Conservation (phyloP, 306 rosid genomes). For the Castanospermum australe region DNA sequence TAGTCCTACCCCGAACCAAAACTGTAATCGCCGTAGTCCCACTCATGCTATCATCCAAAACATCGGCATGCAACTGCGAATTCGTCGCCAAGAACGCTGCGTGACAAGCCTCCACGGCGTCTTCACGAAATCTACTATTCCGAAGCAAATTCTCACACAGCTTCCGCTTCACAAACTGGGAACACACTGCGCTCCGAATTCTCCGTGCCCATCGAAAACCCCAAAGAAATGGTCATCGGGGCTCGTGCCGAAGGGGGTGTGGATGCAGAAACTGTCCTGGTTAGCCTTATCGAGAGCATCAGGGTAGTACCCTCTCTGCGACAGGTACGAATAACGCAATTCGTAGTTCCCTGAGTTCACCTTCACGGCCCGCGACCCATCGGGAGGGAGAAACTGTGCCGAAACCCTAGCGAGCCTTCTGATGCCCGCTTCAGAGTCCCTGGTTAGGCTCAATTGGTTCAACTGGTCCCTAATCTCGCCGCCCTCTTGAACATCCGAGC, state of each 20-base stretch:
- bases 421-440: constrained; percentile 81
- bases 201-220: constrained; percentile 96
- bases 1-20: constrained; percentile 76
- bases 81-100: constrained; percentile 67
- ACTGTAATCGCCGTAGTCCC: constrained; percentile 92
- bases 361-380: constrained; percentile 69
- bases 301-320: constrained; percentile 94
- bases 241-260: constrained; percentile 79
- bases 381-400: constrained; percentile 86
- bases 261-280: constrained; percentile 94
- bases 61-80: constrained; percentile 67
- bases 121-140: constrained; percentile 51
- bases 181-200: constrained; percentile 88
- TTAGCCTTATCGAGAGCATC: constrained; percentile 97
- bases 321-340: constrained; percentile 68
- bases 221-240: constrained; percentile 89
- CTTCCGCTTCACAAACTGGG: constrained; percentile 80
- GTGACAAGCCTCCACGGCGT: constrained; percentile 88
- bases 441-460: constrained; percentile 41
- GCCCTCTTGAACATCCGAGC: constrained; percentile 39
- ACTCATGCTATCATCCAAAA: constrained; percentile 91
- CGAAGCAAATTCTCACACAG: constrained; percentile 90
- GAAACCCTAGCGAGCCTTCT: constrained; percentile 91
- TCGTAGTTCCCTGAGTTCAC: constrained; percentile 64
- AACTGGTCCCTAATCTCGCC: constrained; percentile 55